These are phyloP conservation scores for Agrostemma githago DNA, from an alignment of 148 eudicot genomes.

Conservation along the genomic window DNA sequence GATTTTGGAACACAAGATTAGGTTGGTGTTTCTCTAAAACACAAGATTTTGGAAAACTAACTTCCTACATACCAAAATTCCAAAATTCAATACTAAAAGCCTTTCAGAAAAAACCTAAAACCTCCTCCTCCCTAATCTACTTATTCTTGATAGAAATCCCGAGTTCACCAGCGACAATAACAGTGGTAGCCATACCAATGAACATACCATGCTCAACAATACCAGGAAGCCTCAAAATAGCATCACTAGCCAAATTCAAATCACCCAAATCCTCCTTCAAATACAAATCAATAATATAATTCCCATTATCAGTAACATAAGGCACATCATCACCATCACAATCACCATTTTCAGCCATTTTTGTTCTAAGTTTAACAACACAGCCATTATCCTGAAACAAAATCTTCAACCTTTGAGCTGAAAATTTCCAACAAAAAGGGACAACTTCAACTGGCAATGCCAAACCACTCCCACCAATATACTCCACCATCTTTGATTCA, in stretches of 20 bases:
- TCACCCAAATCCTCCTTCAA: too few species aligned
- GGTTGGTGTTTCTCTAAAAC: not conserved
- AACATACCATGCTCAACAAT: too few species aligned
- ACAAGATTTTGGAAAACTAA: not conserved
- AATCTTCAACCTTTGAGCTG: conserved; percentile 31
- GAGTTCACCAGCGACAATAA: conserved; percentile 65
- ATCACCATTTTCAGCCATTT: not conserved
- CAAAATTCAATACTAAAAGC: too few species aligned
- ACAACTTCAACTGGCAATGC: conserved; percentile 86
- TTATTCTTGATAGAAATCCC: conserved; percentile 21
- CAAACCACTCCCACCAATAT: conserved; percentile 71
- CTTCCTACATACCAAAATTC: not conserved
- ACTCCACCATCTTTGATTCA: conserved; percentile 61
- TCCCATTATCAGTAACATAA: not conserved
- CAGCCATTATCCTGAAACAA: conserved; percentile 47
- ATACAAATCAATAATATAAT: too few species aligned
- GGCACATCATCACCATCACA: conserved; percentile 35
- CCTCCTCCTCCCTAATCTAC: too few species aligned
- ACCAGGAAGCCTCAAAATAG: too few species aligned
- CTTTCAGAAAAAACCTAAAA: too few species aligned
- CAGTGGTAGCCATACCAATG: conserved; percentile 43
- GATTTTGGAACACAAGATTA: too few species aligned
- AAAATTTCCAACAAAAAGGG: conserved; percentile 42
- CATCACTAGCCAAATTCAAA: too few species aligned
- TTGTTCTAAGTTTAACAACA: too few species aligned